Evolutionary conservation across 768 basidiomycete genomes (phyloP), one percentile per base, ranked within the genome.

Genomic region (Amanita molliuscula): DNA sequence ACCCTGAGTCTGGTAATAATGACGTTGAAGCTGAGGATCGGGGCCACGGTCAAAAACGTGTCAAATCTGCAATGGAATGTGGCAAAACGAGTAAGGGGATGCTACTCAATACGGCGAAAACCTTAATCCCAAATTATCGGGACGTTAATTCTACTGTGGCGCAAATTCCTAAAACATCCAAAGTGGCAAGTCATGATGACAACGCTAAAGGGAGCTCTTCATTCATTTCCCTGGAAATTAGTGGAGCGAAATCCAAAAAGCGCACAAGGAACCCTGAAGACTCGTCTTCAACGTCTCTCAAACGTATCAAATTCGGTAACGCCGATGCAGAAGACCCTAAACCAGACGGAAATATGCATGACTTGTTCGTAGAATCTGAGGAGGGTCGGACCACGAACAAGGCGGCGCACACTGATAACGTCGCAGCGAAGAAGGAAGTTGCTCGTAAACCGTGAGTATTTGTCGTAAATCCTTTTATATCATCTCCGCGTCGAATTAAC

Each of bases 31-130:
- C 11, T 21, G 43, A 33, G 16, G 16, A 51, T 43, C 44, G 20
- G 13, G 13, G n/a, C 10, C 23, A 8, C 15, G 20, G 23, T 42
- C n/a, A 21, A 20, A 29, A 26, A 29, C 34, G 41, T 29, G 34
- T 21, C 38, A 42, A 20, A 34, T 8, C 25, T 34, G 26, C 16
- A 21, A 20, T 35, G 20, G 43, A 48, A 35, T 8, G 8, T 41
- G 35, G n/a, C 35, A 31, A 48, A 34, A 51, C 31, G 20, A 49
- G 29, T 33, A 51, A 45, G 21, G 31, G 43, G 42, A 52, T 38
- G 42, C 50, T 48, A 34, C 23, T 47, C 23, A 26, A n/a, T 45
- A 9, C 16, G 33, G 16, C 38, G 28, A 42, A 49, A 7, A 20
- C 18, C 21, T 16, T 40, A 33, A 8, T 20, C n/a, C 21, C 38